A percentile compares a stretch with the other conserved stretches of the same genome.
Evolutionary conservation across 345 rosid genomes (phyloP).

Genomic region (Euphorbia peplus): DNA sequence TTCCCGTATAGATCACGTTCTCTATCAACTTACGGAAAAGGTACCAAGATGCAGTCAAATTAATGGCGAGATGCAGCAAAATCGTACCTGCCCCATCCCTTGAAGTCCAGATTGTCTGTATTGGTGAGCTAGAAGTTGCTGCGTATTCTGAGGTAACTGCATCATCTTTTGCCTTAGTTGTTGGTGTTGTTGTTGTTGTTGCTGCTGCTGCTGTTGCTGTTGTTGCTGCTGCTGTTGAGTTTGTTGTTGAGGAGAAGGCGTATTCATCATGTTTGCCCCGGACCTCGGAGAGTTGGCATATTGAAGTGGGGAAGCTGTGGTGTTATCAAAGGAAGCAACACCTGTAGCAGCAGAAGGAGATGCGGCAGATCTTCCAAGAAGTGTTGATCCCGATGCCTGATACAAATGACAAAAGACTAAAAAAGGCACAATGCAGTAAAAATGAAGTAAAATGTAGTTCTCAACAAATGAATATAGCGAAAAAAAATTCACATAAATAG

Average conservation of each 20-base stretch:
- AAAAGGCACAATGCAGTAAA: not conserved
- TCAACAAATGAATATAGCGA: not conserved
- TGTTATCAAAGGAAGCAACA: conserved; percentile 61
- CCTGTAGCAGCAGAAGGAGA: conserved; percentile 64
- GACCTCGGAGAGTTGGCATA: conserved; percentile 94
- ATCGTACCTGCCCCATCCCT: conserved; percentile 65
- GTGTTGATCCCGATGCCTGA: conserved; percentile 71
- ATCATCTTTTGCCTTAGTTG: conserved; percentile 74
- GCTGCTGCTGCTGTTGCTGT: conserved; percentile 44
- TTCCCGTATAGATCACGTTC: too few relatives aligned
- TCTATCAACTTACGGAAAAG: too few relatives aligned
- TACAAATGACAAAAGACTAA: conserved; percentile 20
- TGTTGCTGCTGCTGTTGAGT: conserved; percentile 58
- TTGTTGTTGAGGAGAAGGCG: conserved; percentile 88
- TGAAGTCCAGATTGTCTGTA: conserved; percentile 72
- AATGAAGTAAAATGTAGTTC: conserved; percentile 5
- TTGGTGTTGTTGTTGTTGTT: conserved; percentile 31
- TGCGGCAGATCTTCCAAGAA: conserved; percentile 80
- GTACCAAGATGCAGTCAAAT: not conserved
- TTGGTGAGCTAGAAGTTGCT: conserved; percentile 70
- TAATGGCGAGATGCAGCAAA: not conserved
- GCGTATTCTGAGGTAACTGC: conserved; percentile 65
- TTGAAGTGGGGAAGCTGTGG: conserved; percentile 74
- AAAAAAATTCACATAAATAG: not conserved
- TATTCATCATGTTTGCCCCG: conserved; percentile 63